Percentiles rank a stretch among this genome's conserved stretches.
Conservation (phyloP, 768 basidiomycete species). For the Suillus bovinus region DNA sequence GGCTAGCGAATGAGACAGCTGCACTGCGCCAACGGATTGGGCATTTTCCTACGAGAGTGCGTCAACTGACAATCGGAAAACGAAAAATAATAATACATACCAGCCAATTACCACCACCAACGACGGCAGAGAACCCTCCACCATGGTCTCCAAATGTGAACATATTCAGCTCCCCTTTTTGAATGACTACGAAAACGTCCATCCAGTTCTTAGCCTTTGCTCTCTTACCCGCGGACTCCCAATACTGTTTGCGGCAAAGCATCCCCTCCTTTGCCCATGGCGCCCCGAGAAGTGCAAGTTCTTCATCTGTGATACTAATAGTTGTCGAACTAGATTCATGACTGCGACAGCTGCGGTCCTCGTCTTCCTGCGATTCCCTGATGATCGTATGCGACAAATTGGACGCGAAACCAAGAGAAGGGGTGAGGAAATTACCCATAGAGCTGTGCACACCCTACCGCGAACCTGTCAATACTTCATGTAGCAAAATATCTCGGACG, state of each 20-base stretch:
- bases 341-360: conserved; percentile 69
- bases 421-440: conserved; percentile 70
- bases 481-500: neutral
- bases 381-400: conserved; percentile 97
- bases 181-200: conserved; percentile 95
- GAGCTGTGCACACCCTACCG: conserved; percentile 59
- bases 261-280: conserved; percentile 99
- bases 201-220: conserved; percentile 91
- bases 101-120: conserved; percentile 98
- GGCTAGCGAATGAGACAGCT: conserved; percentile 85
- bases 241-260: conserved; percentile 92
- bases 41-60: conserved; percentile 73
- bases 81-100: conserved; percentile 53
- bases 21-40: conserved; percentile 75
- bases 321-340: conserved; percentile 65
- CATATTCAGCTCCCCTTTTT: conserved; percentile 93
- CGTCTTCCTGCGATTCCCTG: conserved; percentile 88
- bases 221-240: conserved; percentile 81
- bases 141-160: conserved; percentile 87
- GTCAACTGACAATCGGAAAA: conserved; percentile 14
- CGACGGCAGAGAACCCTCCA: conserved; percentile 57
- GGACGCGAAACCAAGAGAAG: conserved; percentile 94
- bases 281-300: conserved; percentile 90
- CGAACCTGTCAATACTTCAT: conserved; percentile 17
- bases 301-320: conserved; percentile 92